These are phyloP conservation scores for Fusarium albosuccineum DNA, from an alignment of 2,329 filamentous ascomycete species.

Conservation along the genomic window DNA sequence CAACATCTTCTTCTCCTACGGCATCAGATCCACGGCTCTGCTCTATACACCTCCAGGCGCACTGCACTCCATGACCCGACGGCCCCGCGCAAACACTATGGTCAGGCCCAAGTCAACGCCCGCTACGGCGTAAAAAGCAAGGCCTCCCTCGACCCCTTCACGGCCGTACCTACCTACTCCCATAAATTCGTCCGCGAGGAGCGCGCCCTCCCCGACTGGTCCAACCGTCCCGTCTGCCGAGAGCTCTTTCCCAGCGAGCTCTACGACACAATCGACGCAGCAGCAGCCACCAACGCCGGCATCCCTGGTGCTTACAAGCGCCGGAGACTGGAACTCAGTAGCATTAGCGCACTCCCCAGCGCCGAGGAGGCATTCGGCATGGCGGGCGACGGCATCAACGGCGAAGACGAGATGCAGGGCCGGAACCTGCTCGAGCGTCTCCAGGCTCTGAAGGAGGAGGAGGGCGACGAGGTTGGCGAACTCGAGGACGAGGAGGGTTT, in stretches of 20 bases:
- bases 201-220: constrained; percentile 67
- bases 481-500: constrained; percentile 64
- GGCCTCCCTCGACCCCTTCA: constrained; percentile 69
- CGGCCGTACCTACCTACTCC: constrained; percentile 69
- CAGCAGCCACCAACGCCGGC: constrained; percentile 43
- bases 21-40: constrained; percentile 66
- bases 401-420: constrained; percentile 46
- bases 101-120: constrained; percentile 70
- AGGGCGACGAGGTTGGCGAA: constrained; percentile 62
- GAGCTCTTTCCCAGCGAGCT: constrained; percentile 70
- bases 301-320: constrained; percentile 58
- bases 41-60: constrained; percentile 69
- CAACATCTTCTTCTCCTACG: constrained; percentile 68
- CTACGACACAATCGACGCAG: constrained; percentile 66
- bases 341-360: constrained; percentile 61
- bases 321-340: constrained; percentile 59
- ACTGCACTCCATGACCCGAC: constrained; percentile 56
- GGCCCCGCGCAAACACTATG: constrained; percentile 61
- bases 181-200: constrained; percentile 66
- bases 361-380: constrained; percentile 65
- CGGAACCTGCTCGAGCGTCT: constrained; percentile 59
- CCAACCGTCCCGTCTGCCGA: constrained; percentile 61
- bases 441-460: constrained; percentile 63
- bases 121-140: constrained; percentile 68
- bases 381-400: constrained; percentile 32